A percentile compares a stretch with the other conserved stretches of the same genome.
These are phyloP conservation scores for Rasamsonia emersonii DNA, from an alignment of 2,329 filamentous ascomycete species.

Conservation along the genomic window DNA sequence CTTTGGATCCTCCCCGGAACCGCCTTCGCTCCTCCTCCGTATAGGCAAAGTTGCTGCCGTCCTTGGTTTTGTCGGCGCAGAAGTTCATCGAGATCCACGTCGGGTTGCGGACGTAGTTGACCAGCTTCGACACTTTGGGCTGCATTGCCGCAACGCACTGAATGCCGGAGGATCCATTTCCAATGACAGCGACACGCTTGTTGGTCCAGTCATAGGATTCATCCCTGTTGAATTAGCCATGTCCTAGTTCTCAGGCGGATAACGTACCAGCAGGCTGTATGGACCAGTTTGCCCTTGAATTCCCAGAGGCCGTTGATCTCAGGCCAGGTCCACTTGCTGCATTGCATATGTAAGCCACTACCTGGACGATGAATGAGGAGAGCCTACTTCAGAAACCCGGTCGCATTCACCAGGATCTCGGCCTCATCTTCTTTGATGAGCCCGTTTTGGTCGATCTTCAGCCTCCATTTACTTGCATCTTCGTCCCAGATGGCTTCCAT, in stretches of 20 bases:
- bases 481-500: slow-evolving; percentile 20
- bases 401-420: slow-evolving; percentile 16
- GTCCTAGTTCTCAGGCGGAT: not conserved
- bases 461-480: slow-evolving; percentile 16
- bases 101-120: slow-evolving; percentile 2
- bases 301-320: slow-evolving; percentile 32
- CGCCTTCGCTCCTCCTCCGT: not conserved
- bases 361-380: not conserved
- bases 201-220: not conserved
- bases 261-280: slow-evolving; percentile 28
- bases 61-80: not conserved
- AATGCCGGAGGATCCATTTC: slow-evolving; percentile 7
- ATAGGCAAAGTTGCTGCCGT: not conserved
- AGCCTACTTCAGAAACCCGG: slow-evolving; percentile 18
- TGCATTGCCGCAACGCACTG: slow-evolving; percentile 1
- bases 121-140: not conserved
- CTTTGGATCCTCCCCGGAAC: not conserved
- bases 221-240: slow-evolving; percentile 8
- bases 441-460: slow-evolving; percentile 15
- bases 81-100: slow-evolving; percentile 1
- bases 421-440: slow-evolving; percentile 2
- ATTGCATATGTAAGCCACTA: too few species aligned
- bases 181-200: slow-evolving; percentile 14
- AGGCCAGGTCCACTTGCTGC: slow-evolving; percentile 33
- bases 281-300: slow-evolving; percentile 33